Conservation (phyloP, 106 monocot genomes). For the Dendrobium huoshanense region DNA sequence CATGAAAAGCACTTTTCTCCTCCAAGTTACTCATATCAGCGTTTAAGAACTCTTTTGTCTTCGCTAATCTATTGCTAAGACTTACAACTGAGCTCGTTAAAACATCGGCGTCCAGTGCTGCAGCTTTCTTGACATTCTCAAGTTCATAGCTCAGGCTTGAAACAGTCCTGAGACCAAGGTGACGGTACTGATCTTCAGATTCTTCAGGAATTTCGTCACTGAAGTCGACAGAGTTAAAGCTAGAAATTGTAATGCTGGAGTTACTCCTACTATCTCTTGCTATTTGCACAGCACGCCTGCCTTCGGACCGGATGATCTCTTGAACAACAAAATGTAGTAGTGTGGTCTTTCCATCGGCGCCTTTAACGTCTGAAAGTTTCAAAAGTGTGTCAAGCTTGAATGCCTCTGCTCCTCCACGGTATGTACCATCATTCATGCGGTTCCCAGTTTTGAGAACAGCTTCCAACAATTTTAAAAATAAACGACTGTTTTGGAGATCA, state of each 20-base stretch:
- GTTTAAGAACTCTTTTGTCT: constrained; percentile 29
- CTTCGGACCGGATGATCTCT: constrained; percentile 54
- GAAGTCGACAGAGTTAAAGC: constrained; percentile 28
- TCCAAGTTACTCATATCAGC: constrained; percentile 39
- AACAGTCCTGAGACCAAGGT: constrained; percentile 32
- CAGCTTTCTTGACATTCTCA: constrained; percentile 57
- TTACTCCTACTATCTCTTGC: constrained; percentile 25
- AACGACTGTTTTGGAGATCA: constrained; percentile 38
- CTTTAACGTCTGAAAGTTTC: constrained; percentile 60
- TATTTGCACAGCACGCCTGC: constrained; percentile 29
- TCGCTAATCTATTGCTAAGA: constrained; percentile 29
- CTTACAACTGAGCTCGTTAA: constrained; percentile 18
- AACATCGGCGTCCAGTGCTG: constrained; percentile 37
- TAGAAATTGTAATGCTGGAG: constrained; percentile 22
- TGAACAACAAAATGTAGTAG: constrained; percentile 61
- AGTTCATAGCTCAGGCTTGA: constrained; percentile 38
- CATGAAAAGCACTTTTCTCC: constrained; percentile 36
- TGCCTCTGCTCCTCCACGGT: constrained; percentile 51
- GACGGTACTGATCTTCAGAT: constrained; percentile 22
- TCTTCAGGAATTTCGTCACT: constrained; percentile 21
- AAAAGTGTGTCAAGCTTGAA: constrained; percentile 64
- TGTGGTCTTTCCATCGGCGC: constrained; percentile 53
- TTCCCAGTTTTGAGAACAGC: constrained; percentile 66
- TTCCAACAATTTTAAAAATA: constrained; percentile 50
- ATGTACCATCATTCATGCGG: constrained; percentile 65